A percentile compares a stretch with the other conserved stretches of the same genome.
These are phyloP conservation scores for Aspergillus japonicus DNA, from an alignment of 2,329 filamentous ascomycete species.

Conservation along the genomic window DNA sequence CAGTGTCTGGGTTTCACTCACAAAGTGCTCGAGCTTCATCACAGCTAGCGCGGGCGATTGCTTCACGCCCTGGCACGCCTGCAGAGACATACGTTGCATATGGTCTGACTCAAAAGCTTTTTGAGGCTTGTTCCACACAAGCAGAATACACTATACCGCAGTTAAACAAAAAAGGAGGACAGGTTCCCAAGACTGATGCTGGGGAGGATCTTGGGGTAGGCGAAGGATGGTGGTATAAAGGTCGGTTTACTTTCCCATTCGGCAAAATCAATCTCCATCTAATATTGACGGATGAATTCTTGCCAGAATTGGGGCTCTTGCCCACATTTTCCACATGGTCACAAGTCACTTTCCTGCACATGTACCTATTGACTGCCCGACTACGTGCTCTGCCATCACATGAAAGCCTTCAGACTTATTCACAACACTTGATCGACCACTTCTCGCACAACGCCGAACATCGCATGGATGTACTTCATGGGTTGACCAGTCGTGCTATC, in stretches of 20 bases:
- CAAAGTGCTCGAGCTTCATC: conserved; percentile 25
- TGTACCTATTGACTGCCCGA: conserved; percentile 85
- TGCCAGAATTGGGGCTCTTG: conserved; percentile 70
- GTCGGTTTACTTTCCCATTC: conserved; percentile 49
- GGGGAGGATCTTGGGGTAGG: conserved; percentile 81
- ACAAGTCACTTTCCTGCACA: conserved; percentile 92
- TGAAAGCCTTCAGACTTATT: conserved; percentile 70
- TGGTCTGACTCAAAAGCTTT: conserved; percentile 73
- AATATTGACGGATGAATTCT: not conserved
- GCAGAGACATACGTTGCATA: conserved; percentile 75
- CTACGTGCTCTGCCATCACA: conserved; percentile 71
- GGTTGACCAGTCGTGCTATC: conserved; percentile 53
- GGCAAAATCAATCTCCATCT: not conserved
- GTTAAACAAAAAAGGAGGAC: conserved; percentile 62
- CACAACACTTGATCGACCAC: conserved; percentile 88
- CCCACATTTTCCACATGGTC: conserved; percentile 96
- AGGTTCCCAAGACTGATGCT: conserved; percentile 68
- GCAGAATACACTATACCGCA: conserved; percentile 76
- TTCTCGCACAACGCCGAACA: conserved; percentile 70
- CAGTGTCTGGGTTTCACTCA: conserved; percentile 9
- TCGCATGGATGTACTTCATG: conserved; percentile 60
- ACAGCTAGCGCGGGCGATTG: conserved; percentile 30
- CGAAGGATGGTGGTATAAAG: conserved; percentile 76
- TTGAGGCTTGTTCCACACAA: conserved; percentile 69
- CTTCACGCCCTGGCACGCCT: conserved; percentile 38